Evolutionary conservation across 2,329 filamentous ascomycete species (phyloP).

Genomic region (Samsoniella hepiali): DNA sequence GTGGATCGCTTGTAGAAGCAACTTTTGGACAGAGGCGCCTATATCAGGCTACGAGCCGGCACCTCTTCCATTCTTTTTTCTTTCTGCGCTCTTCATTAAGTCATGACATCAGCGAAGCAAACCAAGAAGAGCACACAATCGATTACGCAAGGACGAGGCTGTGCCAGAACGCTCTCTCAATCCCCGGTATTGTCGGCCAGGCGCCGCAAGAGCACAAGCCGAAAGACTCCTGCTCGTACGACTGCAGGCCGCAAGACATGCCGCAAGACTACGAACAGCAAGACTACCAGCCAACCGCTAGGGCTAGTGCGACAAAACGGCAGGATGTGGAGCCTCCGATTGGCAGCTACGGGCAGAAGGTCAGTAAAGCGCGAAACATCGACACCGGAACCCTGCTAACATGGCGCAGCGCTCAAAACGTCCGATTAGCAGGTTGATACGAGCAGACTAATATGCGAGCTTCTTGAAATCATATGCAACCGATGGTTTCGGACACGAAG

Average conservation of each 20-base stretch:
- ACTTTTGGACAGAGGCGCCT: neutral
- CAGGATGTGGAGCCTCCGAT: constrained; percentile 3
- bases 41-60: neutral
- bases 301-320: neutral
- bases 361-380: constrained; percentile 1
- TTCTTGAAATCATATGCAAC: neutral
- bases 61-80: neutral
- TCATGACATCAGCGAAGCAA: neutral
- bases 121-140: neutral
- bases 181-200: neutral
- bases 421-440: neutral
- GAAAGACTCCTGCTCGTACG: neutral
- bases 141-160: neutral
- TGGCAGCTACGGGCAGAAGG: neutral
- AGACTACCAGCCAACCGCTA: neutral
- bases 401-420: neutral
- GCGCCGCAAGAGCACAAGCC: neutral
- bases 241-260: constrained; percentile 5
- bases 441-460: neutral
- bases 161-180: neutral
- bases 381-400: neutral
- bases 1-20: neutral
- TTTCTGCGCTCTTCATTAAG: neutral
- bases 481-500: neutral
- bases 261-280: neutral